Percentiles rank a stretch among this genome's conserved stretches.
Evolutionary conservation across 2,329 filamentous ascomycete species (phyloP).

Genomic region (Talaromyces atroroseus): DNA sequence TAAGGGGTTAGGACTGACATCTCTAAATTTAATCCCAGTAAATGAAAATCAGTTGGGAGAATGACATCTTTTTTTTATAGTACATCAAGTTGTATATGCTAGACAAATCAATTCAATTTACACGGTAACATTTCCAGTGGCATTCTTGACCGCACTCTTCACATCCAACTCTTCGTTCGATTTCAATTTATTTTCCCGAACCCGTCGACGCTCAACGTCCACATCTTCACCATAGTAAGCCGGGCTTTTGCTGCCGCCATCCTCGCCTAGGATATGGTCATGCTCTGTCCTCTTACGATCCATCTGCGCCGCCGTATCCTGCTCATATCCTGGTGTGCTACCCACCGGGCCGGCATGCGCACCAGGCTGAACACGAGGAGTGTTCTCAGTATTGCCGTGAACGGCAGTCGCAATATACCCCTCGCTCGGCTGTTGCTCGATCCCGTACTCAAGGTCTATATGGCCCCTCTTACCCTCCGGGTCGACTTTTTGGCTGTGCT

Average conservation of each 20-base stretch:
- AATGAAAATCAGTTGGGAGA: background rate
- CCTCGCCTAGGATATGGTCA: conserved; percentile 25
- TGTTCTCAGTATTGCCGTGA: conserved; percentile 17
- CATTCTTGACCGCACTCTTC: conserved; percentile 22
- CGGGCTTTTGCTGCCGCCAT: conserved; percentile 19
- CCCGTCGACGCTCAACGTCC: conserved; percentile 22
- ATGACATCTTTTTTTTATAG: background rate
- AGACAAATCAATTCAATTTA: background rate
- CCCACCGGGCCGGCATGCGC: conserved; percentile 32
- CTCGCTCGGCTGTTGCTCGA: conserved; percentile 32
- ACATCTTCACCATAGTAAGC: conserved; percentile 2
- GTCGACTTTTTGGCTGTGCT: conserved; percentile 16
- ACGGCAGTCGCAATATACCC: conserved; percentile 31
- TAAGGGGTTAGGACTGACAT: background rate
- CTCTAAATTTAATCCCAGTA: background rate
- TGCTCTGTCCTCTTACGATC: conserved; percentile 31
- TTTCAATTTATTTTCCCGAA: conserved; percentile 24
- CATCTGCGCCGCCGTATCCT: conserved; percentile 31
- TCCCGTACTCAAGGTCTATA: conserved; percentile 31
- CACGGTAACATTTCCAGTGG: conserved; percentile 25
- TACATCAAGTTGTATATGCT: background rate
- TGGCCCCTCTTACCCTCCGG: conserved; percentile 18
- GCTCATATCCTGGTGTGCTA: conserved; percentile 23
- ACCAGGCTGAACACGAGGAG: conserved; percentile 25
- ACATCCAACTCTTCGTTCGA: conserved; percentile 26